Evolutionary conservation across 805 yeast genomes (phyloP), one percentile per base, ranked within the genome.

Genomic region (Kazachstania kunashirensis): DNA sequence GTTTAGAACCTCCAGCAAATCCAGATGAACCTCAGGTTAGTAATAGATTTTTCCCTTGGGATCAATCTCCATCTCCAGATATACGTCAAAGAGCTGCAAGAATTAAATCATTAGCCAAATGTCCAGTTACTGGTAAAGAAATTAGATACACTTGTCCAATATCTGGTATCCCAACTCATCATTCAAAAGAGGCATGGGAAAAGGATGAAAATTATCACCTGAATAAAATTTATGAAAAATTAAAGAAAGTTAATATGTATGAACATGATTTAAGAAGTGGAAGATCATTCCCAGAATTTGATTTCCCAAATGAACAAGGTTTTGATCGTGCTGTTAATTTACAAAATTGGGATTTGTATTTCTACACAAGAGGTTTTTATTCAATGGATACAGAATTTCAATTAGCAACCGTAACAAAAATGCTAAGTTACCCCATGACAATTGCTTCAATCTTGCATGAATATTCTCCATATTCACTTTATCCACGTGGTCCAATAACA

Each of bases 341-440:
- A 54, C 67, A 77, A 36, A 78, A 74, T 57, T 92, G 99, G 99
- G 97, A 92, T 61, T 68, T 92, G 10, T 89, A 75, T 52, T 80
- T 92, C 55, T 92, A 89, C 60, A 89, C 98, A 0, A 73, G 99
- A 58, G 82, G 81, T 50, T 92, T 84, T 59, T 80, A 77, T 51
- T 89, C 96, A 5, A 89, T 92, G 97, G 96, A 92, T 61, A 83
- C 95, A 3, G 96, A 88, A 61, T 92, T 85, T 66, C 94, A 89
- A 59, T 67, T 89, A 54, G 97, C 98, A 1, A 94, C 95, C 5
- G 88, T 86, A 18, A 85, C 97, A 15, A 92, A 92, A 58, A 84
- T 89, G 74, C 71, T 92, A 57, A 83, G 94, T 38, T 92, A 85
- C 59, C 99, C 99, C 30, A 63, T 85, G 41, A 86, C 98, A 3